phyloP scores from a whole-genome alignment of 2,329 filamentous ascomycete genomes.

The Aspergillus sp. region DNA sequence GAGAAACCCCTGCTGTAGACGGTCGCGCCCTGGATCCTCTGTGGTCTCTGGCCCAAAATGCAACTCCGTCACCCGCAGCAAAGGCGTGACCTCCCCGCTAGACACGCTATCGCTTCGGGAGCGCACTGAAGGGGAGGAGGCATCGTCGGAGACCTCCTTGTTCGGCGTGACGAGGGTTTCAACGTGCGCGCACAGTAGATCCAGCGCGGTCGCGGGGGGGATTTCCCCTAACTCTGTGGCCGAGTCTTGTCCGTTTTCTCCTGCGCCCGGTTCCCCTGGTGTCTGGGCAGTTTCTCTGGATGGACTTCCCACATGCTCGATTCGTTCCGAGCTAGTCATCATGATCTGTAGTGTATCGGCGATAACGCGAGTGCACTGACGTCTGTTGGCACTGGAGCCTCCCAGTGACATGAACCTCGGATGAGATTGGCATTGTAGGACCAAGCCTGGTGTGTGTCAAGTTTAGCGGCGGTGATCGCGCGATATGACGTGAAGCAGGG shows the following conservation, averaged over 20 bases:
- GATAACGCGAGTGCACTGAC: conserved; percentile 14
- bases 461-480: not conserved
- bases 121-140: conserved; percentile 54
- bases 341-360: conserved; percentile 12
- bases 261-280: not conserved
- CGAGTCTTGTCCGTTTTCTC: not conserved
- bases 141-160: conserved; percentile 59
- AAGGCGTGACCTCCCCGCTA: conserved; percentile 17
- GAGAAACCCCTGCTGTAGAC: conserved; percentile 78
- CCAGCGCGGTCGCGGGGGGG: conserved; percentile 70
- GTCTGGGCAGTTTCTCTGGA: not conserved
- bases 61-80: conserved; percentile 29
- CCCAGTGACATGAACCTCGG: not conserved
- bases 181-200: conserved; percentile 69
- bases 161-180: conserved; percentile 47
- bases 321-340: conserved; percentile 19
- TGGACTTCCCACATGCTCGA: not conserved
- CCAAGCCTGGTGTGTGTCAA: conserved; percentile 11
- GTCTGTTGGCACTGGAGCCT: conserved; percentile 12
- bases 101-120: conserved; percentile 25
- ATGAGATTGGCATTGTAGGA: conserved; percentile 34
- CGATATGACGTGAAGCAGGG: not conserved
- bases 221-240: conserved; percentile 59
- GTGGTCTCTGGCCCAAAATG: conserved; percentile 33
- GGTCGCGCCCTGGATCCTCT: conserved; percentile 61